phyloP scores from a whole-genome alignment of 352 stramenopile species.

The Plasmopara muralis region DNA sequence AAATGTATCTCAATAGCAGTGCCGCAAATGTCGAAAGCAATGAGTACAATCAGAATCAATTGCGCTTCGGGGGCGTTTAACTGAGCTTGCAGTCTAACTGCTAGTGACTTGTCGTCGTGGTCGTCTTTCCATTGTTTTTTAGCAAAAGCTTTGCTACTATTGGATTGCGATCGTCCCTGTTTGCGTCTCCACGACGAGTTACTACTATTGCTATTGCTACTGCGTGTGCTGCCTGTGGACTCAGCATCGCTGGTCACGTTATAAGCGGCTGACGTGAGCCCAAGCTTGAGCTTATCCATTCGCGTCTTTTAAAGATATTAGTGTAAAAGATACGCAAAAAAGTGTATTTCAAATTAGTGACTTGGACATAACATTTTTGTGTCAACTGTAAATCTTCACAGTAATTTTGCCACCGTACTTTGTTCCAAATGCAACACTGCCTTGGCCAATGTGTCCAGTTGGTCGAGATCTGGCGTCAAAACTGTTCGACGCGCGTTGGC shows the following conservation, averaged over 20 bases:
- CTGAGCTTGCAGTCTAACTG: conserved; percentile 21
- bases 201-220: conserved; percentile 20
- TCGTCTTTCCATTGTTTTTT: conserved; percentile 2
- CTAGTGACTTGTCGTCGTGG: conserved; percentile 6
- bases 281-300: conserved; percentile 23
- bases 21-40: conserved; percentile 37
- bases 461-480: conserved; percentile 32
- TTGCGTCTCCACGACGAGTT: conserved; percentile 15
- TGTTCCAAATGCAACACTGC: conserved; percentile 70
- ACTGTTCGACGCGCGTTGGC: conserved; percentile 14
- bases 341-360: conserved; percentile 2
- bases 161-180: conserved; percentile 8
- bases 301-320: background rate
- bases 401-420: conserved; percentile 55
- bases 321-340: no score
- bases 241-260: conserved; percentile 21
- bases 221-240: conserved; percentile 24
- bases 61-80: conserved; percentile 56
- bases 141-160: background rate
- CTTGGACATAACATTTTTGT: background rate
- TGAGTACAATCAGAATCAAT: conserved; percentile 39
- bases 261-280: background rate
- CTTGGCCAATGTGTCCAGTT: conserved; percentile 60
- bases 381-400: conserved; percentile 9
- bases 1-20: conserved; percentile 38